Evolutionary conservation across 768 basidiomycete genomes (phyloP).

Genomic region (Lyophyllum shimeji): DNA sequence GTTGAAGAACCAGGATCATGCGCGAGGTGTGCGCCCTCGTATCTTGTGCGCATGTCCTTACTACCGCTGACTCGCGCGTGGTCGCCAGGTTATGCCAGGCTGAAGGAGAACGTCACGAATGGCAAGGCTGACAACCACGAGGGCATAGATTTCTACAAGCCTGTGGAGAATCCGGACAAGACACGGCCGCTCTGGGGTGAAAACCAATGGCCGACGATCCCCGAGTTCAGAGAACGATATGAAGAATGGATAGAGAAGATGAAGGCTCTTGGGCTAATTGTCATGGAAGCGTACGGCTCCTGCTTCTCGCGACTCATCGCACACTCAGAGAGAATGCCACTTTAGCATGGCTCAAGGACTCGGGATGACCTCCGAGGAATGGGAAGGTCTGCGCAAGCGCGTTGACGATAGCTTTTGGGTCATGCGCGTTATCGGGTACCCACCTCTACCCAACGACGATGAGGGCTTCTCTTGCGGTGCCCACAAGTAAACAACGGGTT

Average conservation of each 20-base stretch:
- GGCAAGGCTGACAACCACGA: slow-evolving; percentile 86
- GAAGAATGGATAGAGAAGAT: slow-evolving; percentile 83
- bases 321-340: background rate
- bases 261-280: slow-evolving; percentile 73
- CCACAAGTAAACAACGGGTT: slow-evolving; percentile 60
- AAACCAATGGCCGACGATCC: slow-evolving; percentile 79
- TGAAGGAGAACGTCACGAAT: slow-evolving; percentile 86
- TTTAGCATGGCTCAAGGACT: slow-evolving; percentile 80
- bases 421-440: slow-evolving; percentile 87
- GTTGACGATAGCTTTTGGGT: slow-evolving; percentile 91
- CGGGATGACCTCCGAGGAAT: slow-evolving; percentile 70
- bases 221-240: slow-evolving; percentile 62
- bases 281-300: slow-evolving; percentile 84
- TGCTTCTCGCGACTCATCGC: background rate
- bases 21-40: slow-evolving; percentile 66
- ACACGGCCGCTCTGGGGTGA: slow-evolving; percentile 75
- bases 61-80: background rate
- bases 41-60: background rate
- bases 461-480: slow-evolving; percentile 89
- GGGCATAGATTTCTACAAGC: slow-evolving; percentile 79
- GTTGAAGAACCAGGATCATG: slow-evolving; percentile 66
- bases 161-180: slow-evolving; percentile 69
- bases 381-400: slow-evolving; percentile 61
- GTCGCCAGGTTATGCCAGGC: slow-evolving; percentile 66
- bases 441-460: slow-evolving; percentile 75